Evolutionary conservation across 2,329 filamentous ascomycete species (phyloP).

Genomic region (Paradendryphiella salina): DNA sequence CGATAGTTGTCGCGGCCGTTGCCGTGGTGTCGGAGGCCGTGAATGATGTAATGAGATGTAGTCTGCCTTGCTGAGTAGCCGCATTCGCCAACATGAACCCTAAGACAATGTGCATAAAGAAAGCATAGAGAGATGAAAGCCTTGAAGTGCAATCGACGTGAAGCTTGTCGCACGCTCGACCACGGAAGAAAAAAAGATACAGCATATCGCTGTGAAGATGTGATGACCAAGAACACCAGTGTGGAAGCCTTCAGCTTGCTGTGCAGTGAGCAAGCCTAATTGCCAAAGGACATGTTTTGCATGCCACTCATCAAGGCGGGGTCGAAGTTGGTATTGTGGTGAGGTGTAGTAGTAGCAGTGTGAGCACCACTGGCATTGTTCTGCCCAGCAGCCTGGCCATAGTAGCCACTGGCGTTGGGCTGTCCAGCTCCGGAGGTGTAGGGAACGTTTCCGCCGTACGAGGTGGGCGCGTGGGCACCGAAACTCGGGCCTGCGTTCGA

Average conservation of each 20-base stretch:
- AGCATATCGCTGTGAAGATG: neutral
- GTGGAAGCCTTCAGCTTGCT: neutral
- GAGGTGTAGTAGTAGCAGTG: conserved; percentile 8
- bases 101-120: neutral
- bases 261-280: neutral
- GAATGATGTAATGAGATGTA: conserved; percentile 1
- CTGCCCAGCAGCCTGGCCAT: conserved; percentile 4
- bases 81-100: neutral
- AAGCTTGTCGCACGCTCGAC: conserved; percentile 2
- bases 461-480: conserved; percentile 4
- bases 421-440: conserved; percentile 12
- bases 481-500: conserved; percentile 24
- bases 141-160: neutral
- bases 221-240: neutral
- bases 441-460: conserved; percentile 7
- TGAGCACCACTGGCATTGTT: conserved; percentile 9
- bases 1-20: neutral
- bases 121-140: neutral
- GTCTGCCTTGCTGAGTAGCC: neutral
- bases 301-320: conserved; percentile 23
- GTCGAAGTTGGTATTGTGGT: conserved; percentile 22
- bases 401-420: conserved; percentile 10
- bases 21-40: conserved; percentile 1
- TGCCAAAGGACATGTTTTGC: conserved; percentile 33
- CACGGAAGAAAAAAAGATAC: conserved; percentile 1